A percentile compares a stretch with the other conserved stretches of the same genome.
Evolutionary conservation across 441 rosid genomes (phyloP).

Genomic region (Pelargonium fulgidum): DNA sequence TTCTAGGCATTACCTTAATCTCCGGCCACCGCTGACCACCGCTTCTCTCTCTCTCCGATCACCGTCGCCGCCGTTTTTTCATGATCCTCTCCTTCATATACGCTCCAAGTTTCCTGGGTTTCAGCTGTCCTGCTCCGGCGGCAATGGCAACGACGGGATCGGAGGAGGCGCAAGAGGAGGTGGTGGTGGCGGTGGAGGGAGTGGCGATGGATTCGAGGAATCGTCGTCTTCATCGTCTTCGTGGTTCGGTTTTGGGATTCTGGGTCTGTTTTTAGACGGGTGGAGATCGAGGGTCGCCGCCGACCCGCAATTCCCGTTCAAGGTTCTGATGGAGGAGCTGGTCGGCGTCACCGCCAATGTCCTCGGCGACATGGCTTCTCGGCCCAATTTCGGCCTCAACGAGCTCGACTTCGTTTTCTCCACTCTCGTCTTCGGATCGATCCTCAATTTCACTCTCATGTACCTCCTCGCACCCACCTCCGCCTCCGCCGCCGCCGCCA

Average conservation of each 20-base stretch:
- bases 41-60: too few species aligned
- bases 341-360: slow-evolving; percentile 85
- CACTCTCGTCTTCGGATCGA: slow-evolving; percentile 77
- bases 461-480: slow-evolving; percentile 75
- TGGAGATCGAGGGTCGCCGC: slow-evolving; percentile 92
- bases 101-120: background rate
- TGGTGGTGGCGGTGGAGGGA: slow-evolving; percentile 35
- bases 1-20: too few species aligned
- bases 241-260: slow-evolving; percentile 39
- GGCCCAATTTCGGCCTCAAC: slow-evolving; percentile 87
- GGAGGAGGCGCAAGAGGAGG: slow-evolving; percentile 18
- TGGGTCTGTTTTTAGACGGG: slow-evolving; percentile 47
- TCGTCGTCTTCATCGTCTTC: slow-evolving; percentile 27
- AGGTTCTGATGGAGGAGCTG: slow-evolving; percentile 85
- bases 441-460: slow-evolving; percentile 87
- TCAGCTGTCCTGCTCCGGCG: background rate
- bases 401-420: slow-evolving; percentile 95
- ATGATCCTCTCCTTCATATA: too few species aligned
- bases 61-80: too few species aligned
- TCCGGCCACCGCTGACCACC: too few species aligned
- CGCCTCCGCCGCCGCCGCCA: slow-evolving; percentile 38
- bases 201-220: slow-evolving; percentile 10
- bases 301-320: slow-evolving; percentile 89
- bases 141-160: slow-evolving; percentile 3
- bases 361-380: slow-evolving; percentile 93